Percentiles rank a stretch among this genome's conserved stretches.
Evolutionary conservation across 495 filamentous ascomycete genomes (phyloP).

Genomic region (Sporormia fimetaria): DNA sequence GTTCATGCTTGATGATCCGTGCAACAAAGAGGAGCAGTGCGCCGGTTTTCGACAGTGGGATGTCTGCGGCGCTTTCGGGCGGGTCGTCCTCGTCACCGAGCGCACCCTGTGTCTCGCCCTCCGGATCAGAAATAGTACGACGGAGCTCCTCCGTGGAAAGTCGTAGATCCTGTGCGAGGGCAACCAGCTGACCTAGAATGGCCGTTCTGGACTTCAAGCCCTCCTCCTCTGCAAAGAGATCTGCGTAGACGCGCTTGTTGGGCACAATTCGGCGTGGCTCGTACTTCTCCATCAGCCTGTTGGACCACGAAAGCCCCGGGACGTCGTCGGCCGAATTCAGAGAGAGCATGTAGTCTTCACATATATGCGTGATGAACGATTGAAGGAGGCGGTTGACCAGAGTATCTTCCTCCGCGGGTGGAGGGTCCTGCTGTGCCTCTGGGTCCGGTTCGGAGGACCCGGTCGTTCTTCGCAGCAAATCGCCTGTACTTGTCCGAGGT

Average conservation of each 20-base stretch:
- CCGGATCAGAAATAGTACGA: conserved; percentile 32
- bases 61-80: conserved; percentile 43
- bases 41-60: conserved; percentile 59
- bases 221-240: conserved; percentile 52
- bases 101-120: conserved; percentile 36
- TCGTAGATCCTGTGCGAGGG: conserved; percentile 54
- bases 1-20: conserved; percentile 25
- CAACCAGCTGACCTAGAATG: conserved; percentile 64
- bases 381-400: conserved; percentile 64
- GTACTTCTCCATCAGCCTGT: conserved; percentile 61
- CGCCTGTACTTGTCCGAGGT: conserved; percentile 52
- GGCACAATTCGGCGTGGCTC: conserved; percentile 50
- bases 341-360: conserved; percentile 65
- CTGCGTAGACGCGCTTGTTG: conserved; percentile 45
- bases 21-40: conserved; percentile 35
- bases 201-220: conserved; percentile 52
- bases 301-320: conserved; percentile 61
- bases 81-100: conserved; percentile 33
- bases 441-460: conserved; percentile 57
- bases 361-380: conserved; percentile 71
- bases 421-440: conserved; percentile 51
- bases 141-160: conserved; percentile 44
- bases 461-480: conserved; percentile 32
- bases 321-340: conserved; percentile 42
- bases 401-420: conserved; percentile 42